Base-by-base conservation (phyloP, 1,284 basidiomycete genomes). In the Porodaedalea pini region DNA sequence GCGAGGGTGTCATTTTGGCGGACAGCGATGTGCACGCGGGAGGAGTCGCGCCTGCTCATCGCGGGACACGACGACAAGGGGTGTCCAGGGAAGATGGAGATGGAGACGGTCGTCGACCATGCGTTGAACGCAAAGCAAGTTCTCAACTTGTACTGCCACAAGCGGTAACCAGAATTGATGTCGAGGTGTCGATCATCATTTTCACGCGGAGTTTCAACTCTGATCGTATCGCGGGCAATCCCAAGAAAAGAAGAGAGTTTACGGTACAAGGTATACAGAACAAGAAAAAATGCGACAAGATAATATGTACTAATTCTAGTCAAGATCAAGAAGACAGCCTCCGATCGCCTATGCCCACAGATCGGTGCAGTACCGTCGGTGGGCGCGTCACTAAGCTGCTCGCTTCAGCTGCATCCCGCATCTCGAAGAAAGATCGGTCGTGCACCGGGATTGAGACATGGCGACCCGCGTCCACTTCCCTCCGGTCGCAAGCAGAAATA, bases 11-110 rank as follows among this genome's bases (percentile, higher is more conserved):
- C 89, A 67, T 83, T 87, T 73, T 90, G 87, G 63, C 83, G 77
- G 59, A 71, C 74, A 54, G 79, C 80, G 59, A 85, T 74, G 40
- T 86, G 89, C 54, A 80, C 77, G 69, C 88, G 83, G 15, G 56
- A 44, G 68, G 88, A 83, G 71, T 90, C 87, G 71, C 89, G 80
- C 76, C 88, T 84, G 75, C 85, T 89, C 85, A 87, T 87, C 74
- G 78, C 49, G 58, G 29, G 19, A 23, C 39, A 27, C 54, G 44
- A 56, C 40, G 54, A 47, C 23, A 17, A 31, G 21, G 32, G n/a
- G 23, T 4, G 45, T 1, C 17, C 11, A 19, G 23, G 8, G 3
- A n/a, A 11, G 17, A 15, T 41, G 19, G 41, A 6, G 41, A 44
- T 23, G 41, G 25, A 44, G 41, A 23, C 13, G 21, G 41, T 40